Base-by-base conservation (phyloP, 1,284 basidiomycete genomes). In the Puccinia hordei region DNA sequence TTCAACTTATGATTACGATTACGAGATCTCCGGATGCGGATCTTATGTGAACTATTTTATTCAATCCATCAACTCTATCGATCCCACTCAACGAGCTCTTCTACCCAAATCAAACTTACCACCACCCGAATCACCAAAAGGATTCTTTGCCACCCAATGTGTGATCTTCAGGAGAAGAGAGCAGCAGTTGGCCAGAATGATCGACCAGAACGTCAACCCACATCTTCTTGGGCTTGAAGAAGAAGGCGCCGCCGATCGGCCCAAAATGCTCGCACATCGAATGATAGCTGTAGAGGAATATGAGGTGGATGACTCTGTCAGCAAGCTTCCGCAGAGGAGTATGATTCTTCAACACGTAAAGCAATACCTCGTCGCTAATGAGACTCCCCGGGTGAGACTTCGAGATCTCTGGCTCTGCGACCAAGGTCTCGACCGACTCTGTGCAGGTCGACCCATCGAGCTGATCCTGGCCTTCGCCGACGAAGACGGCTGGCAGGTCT, bases 111-210 rank as follows among this genome's bases (percentile, higher is more conserved):
- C 57, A 2, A 30, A 27, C 2, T n/a, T 65, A 49, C 73, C 73
- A 30, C 41, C 51, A n/a, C 76, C 76, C 30, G 41, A 65, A 2
- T 55, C 41, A 2, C 76, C 76, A 27, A 53, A 71, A 57, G 22
- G 38, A 33, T 79, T 79, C 41, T 79, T 71, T 71, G 76, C 76
- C 4, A 79, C 76, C 46, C 76, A 79, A 44, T 57, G 46, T 22
- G 76, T 65, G 6, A 49, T 79, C 35, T 79, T 79, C 27, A 44
- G 53, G 9, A 66, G 49, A 22, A 27, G 44, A 27, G 27, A 33
- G 17, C 3, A 51, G 9, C 35, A n/a, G n/a, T n/a, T n/a, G n/a
- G n/a, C n/a, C n/a, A n/a, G n/a, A n/a, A n/a, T n/a, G n/a, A n/a
- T n/a, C n/a, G n/a, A n/a, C n/a, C n/a, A n/a, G n/a, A n/a, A n/a